Conservation (phyloP, 2,329 filamentous ascomycete species). For the Talaromyces islandicus region DNA sequence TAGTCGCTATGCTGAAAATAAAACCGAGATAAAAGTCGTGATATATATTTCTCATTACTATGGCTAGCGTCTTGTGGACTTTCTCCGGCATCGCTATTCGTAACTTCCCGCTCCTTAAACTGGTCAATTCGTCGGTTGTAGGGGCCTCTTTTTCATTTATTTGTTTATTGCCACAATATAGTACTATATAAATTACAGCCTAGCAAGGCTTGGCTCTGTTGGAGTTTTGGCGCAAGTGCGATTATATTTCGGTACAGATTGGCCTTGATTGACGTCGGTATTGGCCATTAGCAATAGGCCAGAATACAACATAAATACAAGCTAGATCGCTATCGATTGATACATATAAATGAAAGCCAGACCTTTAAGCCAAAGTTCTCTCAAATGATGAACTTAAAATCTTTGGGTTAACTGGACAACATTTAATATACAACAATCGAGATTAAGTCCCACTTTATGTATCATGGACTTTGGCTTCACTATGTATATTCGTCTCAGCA, state of each 20-base stretch:
- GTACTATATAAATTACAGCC: not conserved
- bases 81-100: not conserved
- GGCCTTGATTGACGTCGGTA: no score
- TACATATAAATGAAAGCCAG: not conserved
- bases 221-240: not conserved
- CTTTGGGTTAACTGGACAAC: no score
- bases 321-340: no score
- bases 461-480: no score
- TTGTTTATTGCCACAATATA: not conserved
- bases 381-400: no score
- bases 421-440: no score
- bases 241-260: not conserved
- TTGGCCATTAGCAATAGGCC: no score
- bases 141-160: not conserved
- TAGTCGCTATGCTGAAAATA: no score
- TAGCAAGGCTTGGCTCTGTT: not conserved
- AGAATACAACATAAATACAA: no score
- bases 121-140: not conserved
- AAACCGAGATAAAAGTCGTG: no score
- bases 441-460: not conserved
- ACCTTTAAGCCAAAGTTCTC: not conserved
- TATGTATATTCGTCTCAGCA: not conserved
- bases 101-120: not conserved
- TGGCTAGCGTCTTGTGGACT: no score
- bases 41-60: no score